Percentiles rank a stretch among this genome's conserved stretches.
These are phyloP conservation scores for Stagonosporopsis cucurbitacearum DNA, from an alignment of 2,329 filamentous ascomycete genomes.

Conservation along the genomic window DNA sequence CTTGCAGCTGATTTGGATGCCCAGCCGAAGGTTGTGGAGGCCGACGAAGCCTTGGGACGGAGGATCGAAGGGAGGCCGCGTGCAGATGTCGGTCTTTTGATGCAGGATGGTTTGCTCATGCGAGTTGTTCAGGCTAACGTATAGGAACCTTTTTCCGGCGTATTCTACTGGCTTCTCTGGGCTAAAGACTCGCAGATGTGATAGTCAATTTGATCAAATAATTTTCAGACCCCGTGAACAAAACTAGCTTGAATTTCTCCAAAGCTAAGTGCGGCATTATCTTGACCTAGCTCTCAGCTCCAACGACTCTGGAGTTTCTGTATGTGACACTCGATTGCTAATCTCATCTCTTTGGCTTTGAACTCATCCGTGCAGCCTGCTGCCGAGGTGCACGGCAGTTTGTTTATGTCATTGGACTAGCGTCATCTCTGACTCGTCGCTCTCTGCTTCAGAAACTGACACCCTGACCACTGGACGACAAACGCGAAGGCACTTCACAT, in stretches of 20 bases:
- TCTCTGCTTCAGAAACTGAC: too few relatives aligned
- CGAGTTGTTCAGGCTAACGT: neutral
- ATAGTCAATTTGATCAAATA: neutral
- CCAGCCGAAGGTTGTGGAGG: constrained; percentile 26
- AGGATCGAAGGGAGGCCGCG: constrained; percentile 12
- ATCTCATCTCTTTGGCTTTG: neutral
- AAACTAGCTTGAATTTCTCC: too few relatives aligned
- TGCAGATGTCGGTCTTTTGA: constrained; percentile 41
- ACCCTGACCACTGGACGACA: too few relatives aligned
- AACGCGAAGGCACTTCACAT: neutral
- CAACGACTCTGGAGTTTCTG: neutral
- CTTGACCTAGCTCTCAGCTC: too few relatives aligned
- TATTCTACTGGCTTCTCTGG: neutral
- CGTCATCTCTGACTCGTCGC: too few relatives aligned
- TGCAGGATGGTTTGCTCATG: constrained; percentile 29
- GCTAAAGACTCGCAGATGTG: neutral
- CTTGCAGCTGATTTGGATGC: constrained; percentile 25
- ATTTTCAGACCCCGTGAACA: too few relatives aligned
- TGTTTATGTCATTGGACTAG: neutral
- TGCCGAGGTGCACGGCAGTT: neutral
- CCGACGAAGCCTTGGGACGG: constrained; percentile 8
- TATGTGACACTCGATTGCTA: neutral
- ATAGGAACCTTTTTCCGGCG: neutral
- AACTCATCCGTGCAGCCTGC: neutral
- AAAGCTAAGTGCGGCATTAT: neutral